Percentiles rank a stretch among this genome's conserved stretches.
Evolutionary conservation across 1,284 basidiomycete species (phyloP).

Genomic region (Ceratobasidium sp.): DNA sequence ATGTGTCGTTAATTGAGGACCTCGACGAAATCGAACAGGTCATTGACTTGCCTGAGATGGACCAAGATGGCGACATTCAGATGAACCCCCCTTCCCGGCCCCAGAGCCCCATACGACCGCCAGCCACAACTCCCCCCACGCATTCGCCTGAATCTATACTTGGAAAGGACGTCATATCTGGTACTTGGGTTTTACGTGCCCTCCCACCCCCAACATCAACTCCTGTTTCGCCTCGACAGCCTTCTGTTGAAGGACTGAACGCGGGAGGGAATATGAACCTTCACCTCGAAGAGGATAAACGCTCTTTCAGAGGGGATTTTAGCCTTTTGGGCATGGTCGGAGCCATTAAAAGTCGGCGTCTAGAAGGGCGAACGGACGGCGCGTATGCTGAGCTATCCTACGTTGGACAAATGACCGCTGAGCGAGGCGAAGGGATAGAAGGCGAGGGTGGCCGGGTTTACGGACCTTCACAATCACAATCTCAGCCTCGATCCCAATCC

Average conservation of each 20-base stretch:
- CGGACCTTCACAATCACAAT: constrained; percentile 24
- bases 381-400: constrained; percentile 31
- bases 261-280: constrained; percentile 32
- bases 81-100: constrained; percentile 33
- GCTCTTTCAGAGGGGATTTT: constrained; percentile 30
- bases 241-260: not conserved
- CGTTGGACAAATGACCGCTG: constrained; percentile 29
- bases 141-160: constrained; percentile 18
- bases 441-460: not conserved
- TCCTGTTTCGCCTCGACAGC: not conserved
- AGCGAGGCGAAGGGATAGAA: not conserved
- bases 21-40: constrained; percentile 36
- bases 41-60: constrained; percentile 26
- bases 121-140: constrained; percentile 3
- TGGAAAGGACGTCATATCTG: constrained; percentile 28
- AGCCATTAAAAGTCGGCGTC: constrained; percentile 18
- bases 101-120: constrained; percentile 17
- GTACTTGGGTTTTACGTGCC: constrained; percentile 29
- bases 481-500: too few species aligned
- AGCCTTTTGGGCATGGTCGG: constrained; percentile 36
- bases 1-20: constrained; percentile 12
- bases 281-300: constrained; percentile 35
- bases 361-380: constrained; percentile 41
- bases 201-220: not conserved
- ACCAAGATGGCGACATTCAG: constrained; percentile 38